These are phyloP conservation scores for Pseudozyma flocculosa DNA, from an alignment of 1,284 basidiomycete species.

Conservation along the genomic window DNA sequence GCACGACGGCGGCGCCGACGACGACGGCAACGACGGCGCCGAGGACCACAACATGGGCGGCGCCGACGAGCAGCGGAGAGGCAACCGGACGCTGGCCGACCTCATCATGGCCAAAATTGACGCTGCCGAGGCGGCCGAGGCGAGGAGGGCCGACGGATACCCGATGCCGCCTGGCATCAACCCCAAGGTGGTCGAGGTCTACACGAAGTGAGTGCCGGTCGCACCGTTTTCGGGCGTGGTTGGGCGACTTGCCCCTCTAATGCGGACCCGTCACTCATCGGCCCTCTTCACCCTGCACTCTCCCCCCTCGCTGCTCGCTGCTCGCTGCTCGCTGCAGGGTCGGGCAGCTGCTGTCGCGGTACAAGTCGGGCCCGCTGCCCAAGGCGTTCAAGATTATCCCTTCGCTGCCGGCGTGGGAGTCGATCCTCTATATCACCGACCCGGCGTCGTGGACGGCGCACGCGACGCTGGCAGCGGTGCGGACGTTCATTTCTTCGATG, in stretches of 20 bases:
- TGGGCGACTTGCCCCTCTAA: no score
- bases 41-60: slow-evolving; percentile 5
- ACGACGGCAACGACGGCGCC: not conserved
- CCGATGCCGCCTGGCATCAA: slow-evolving; percentile 75
- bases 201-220: slow-evolving; percentile 73
- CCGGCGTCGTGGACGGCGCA: slow-evolving; percentile 95
- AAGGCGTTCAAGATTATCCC: slow-evolving; percentile 99
- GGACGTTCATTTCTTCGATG: slow-evolving; percentile 94
- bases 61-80: slow-evolving; percentile 7
- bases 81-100: slow-evolving; percentile 70
- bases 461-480: slow-evolving; percentile 88
- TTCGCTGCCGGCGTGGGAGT: slow-evolving; percentile 91
- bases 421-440: slow-evolving; percentile 86
- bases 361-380: slow-evolving; percentile 92
- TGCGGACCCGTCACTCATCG: no score
- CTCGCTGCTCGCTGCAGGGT: no score
- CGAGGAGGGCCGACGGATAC: slow-evolving; percentile 21
- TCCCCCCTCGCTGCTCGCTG: not conserved
- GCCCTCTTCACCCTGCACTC: no score
- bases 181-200: slow-evolving; percentile 93
- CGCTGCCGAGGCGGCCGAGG: slow-evolving; percentile 58
- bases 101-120: slow-evolving; percentile 90
- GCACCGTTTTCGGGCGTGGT: not conserved
- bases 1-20: slow-evolving; percentile 20
- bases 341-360: slow-evolving; percentile 80